A percentile compares a stretch with the other conserved stretches of the same genome.
phyloP scores from a whole-genome alignment of 2,329 filamentous ascomycete genomes.

The Stemphylium lycopersici region DNA sequence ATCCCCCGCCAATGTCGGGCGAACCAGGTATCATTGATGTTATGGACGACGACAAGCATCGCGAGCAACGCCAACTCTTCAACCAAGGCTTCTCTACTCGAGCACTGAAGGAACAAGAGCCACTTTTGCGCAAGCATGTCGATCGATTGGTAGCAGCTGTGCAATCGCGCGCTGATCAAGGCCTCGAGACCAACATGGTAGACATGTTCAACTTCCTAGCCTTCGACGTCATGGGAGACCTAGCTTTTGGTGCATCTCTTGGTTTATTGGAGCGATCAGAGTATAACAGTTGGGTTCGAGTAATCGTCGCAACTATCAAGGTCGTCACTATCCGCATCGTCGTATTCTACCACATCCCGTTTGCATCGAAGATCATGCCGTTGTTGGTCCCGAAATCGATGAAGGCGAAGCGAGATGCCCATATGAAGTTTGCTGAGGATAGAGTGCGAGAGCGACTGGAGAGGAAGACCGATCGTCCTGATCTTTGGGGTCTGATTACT shows the following conservation, averaged over 20 bases:
- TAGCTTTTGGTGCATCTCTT: slow-evolving; percentile 6
- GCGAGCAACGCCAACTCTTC: slow-evolving; percentile 11
- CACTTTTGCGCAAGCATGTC: slow-evolving; percentile 6
- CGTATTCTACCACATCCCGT: slow-evolving; percentile 7
- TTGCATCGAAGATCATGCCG: slow-evolving; percentile 7
- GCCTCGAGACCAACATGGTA: slow-evolving; percentile 2
- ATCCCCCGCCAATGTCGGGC: slow-evolving; percentile 9
- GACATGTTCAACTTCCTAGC: slow-evolving; percentile 10
- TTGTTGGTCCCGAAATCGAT: slow-evolving; percentile 8
- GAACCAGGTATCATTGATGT: slow-evolving; percentile 9
- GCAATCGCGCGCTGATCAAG: slow-evolving; percentile 4
- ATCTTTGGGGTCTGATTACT: slow-evolving; percentile 8
- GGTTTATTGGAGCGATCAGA: slow-evolving; percentile 3
- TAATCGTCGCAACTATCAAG: slow-evolving; percentile 8
- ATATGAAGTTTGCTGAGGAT: slow-evolving; percentile 11
- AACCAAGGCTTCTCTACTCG: slow-evolving; percentile 10
- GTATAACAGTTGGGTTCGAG: slow-evolving; percentile 5
- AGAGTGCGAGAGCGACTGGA: slow-evolving; percentile 1
- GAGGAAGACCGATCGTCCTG: slow-evolving; percentile 1
- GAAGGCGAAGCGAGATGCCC: slow-evolving; percentile 7
- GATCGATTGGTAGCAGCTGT: slow-evolving; percentile 8
- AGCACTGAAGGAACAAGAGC: slow-evolving; percentile 9
- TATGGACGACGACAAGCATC: slow-evolving; percentile 10
- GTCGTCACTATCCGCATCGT: slow-evolving; percentile 5
- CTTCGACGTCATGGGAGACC: slow-evolving; percentile 8